phyloP scores from a whole-genome alignment of 768 basidiomycete genomes.

The Termitomyces sp. region DNA sequence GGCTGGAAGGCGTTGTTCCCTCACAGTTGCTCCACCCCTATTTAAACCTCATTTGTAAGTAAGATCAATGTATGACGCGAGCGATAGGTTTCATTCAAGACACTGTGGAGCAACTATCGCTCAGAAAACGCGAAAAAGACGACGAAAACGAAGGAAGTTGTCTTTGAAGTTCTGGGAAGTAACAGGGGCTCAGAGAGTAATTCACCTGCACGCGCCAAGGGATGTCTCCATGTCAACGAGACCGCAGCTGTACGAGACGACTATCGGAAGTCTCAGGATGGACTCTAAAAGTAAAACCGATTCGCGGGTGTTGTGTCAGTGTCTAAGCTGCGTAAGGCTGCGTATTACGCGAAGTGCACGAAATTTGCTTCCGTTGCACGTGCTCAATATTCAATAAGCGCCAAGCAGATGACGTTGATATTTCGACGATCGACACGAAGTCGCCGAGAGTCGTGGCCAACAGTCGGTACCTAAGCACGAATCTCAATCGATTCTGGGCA shows the following conservation, averaged over 20 bases:
- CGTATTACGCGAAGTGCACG: not conserved
- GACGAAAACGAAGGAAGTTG: not conserved
- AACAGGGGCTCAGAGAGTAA: not conserved
- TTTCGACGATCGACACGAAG: not conserved
- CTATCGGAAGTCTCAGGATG: not conserved
- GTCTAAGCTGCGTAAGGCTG: conserved; percentile 2
- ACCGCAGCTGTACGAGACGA: not conserved
- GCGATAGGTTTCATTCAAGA: conserved; percentile 2
- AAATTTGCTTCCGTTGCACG: conserved; percentile 2
- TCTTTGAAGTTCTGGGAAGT: not conserved
- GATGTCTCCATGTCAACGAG: not conserved
- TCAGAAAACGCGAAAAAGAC: not conserved
- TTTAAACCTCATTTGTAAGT: conserved; percentile 11
- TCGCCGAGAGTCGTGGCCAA: not conserved
- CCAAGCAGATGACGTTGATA: not conserved
- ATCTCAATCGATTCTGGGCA: no score
- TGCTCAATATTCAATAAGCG: not conserved
- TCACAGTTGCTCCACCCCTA: conserved; percentile 5
- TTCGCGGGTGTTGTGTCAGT: conserved; percentile 7
- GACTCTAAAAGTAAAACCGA: conserved; percentile 5
- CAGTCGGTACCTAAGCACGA: not conserved
- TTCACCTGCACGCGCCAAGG: not conserved
- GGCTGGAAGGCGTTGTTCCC: not conserved
- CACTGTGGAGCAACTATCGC: conserved; percentile 6
- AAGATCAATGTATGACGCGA: conserved; percentile 5